Conservation (phyloP, 164 flowering plant genomes). For the Umbilicus rupestris region DNA sequence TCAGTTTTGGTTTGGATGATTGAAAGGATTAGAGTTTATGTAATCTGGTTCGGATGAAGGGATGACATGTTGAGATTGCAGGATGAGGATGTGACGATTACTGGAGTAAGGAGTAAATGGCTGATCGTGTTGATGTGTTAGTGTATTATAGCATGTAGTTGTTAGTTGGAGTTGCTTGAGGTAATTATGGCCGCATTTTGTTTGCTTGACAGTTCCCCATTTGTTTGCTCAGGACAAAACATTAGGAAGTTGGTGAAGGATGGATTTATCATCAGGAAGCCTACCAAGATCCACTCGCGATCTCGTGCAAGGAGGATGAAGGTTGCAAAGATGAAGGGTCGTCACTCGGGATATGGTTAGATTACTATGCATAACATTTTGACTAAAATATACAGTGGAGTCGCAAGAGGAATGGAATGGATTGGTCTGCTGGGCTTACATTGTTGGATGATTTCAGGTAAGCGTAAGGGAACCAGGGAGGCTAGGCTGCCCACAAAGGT, state of each 20-base stretch:
- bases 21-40: not conserved
- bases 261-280: constrained; percentile 27
- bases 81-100: not conserved
- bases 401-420: not conserved
- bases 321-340: constrained; percentile 26
- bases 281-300: constrained; percentile 28
- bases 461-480: constrained; percentile 10
- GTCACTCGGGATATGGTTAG: constrained; percentile 26
- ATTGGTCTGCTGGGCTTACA: not conserved
- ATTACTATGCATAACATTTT: not conserved
- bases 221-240: constrained; percentile 16
- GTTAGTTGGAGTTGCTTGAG: not conserved
- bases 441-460: not conserved
- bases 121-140: not conserved
- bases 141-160: not conserved
- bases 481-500: constrained; percentile 10
- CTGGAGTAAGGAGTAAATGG: not conserved
- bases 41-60: no score
- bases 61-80: no score
- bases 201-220: not conserved
- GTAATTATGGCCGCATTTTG: not conserved
- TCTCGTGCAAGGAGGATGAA: constrained; percentile 20
- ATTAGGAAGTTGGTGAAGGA: constrained; percentile 30
- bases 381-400: no score
- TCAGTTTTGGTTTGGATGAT: not conserved